Conservation (phyloP, 2,329 filamentous ascomycete species). For the Magnaporthales sp. region DNA sequence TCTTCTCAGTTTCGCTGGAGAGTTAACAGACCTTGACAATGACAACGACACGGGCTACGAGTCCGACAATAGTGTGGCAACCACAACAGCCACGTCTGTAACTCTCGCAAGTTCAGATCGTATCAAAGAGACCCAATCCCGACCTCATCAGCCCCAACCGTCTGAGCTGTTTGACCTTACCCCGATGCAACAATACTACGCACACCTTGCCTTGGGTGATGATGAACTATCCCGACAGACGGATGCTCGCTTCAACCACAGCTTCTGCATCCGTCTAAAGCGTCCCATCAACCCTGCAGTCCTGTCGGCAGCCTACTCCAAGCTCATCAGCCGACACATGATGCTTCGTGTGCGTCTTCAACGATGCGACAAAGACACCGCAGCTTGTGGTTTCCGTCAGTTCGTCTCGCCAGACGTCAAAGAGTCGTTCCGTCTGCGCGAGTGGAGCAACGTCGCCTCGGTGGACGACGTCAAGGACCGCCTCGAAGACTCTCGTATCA, state of each 20-base stretch:
- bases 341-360: background rate
- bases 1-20: background rate
- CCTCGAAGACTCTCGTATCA: slow-evolving; percentile 30
- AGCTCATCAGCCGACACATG: background rate
- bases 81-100: background rate
- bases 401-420: slow-evolving; percentile 28
- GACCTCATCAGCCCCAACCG: background rate
- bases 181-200: background rate
- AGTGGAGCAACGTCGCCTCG: slow-evolving; percentile 27
- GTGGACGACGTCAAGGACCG: slow-evolving; percentile 31
- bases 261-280: background rate
- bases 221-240: background rate
- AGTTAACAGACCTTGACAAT: background rate
- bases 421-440: slow-evolving; percentile 33
- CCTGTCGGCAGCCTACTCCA: background rate
- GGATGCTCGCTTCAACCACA: background rate
- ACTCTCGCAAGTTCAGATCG: background rate
- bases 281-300: background rate
- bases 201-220: background rate
- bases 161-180: background rate
- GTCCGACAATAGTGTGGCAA: background rate
- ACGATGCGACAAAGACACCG: background rate
- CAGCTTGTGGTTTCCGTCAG: slow-evolving; percentile 18
- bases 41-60: background rate
- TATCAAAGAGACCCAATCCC: background rate